These are phyloP conservation scores for Xerocomus brunneocitrinus DNA, from an alignment of 768 basidiomycete genomes.

Conservation along the genomic window DNA sequence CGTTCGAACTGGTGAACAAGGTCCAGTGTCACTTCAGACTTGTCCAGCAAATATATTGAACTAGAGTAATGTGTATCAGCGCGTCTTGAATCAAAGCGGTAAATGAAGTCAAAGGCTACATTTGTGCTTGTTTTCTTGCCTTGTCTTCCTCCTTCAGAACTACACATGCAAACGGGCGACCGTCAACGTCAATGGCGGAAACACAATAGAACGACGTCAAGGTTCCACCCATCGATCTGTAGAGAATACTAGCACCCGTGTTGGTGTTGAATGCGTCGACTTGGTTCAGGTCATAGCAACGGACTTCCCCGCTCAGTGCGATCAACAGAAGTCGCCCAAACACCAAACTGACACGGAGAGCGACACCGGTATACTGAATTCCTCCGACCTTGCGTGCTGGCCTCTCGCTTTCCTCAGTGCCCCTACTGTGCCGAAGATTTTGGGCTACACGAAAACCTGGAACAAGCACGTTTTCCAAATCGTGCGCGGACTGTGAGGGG, in stretches of 20 bases:
- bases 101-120: slow-evolving; percentile 1
- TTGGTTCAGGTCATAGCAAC: not conserved
- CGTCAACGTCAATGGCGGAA: slow-evolving; percentile 9
- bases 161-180: slow-evolving; percentile 15
- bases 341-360: not conserved
- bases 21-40: slow-evolving; percentile 4
- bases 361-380: not conserved
- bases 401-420: not conserved
- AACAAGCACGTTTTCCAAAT: not conserved
- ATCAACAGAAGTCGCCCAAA: not conserved
- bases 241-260: not conserved
- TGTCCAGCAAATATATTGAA: slow-evolving; percentile 1
- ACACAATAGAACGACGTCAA: slow-evolving; percentile 4
- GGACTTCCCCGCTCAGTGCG: not conserved
- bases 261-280: not conserved
- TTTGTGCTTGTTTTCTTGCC: not conserved
- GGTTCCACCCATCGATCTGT: not conserved
- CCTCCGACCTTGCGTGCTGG: not conserved
- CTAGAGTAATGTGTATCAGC: not conserved
- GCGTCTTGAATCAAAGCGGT: no score
- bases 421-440: not conserved
- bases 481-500: not conserved
- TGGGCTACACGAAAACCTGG: not conserved
- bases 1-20: slow-evolving; percentile 13
- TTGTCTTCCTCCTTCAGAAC: slow-evolving; percentile 4